Evolutionary conservation across 495 filamentous ascomycete genomes (phyloP).

Genomic region (Penicillium alfredii): DNA sequence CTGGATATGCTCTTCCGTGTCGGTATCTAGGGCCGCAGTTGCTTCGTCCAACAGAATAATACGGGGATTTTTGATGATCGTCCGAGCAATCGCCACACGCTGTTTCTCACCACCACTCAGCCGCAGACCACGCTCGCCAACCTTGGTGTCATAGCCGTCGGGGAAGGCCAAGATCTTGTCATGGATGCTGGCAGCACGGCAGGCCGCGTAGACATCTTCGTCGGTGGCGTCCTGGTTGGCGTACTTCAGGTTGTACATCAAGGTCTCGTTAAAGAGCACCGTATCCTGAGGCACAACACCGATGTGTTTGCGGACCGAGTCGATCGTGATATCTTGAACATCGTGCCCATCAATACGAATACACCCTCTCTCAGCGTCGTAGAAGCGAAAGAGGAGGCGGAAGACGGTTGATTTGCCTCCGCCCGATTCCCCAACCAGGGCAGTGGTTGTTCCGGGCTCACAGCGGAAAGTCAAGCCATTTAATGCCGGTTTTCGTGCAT

Average conservation of each 20-base stretch:
- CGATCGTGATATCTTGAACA: conserved; percentile 80
- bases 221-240: conserved; percentile 81
- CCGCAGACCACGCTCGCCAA: conserved; percentile 89
- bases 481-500: conserved; percentile 78
- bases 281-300: conserved; percentile 97
- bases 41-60: conserved; percentile 97
- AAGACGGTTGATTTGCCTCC: conserved; percentile 98
- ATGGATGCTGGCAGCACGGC: conserved; percentile 87
- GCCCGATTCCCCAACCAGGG: conserved; percentile 91
- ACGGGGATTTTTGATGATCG: conserved; percentile 90
- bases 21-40: conserved; percentile 89
- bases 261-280: conserved; percentile 89
- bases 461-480: conserved; percentile 76
- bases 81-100: conserved; percentile 92
- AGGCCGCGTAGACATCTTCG: conserved; percentile 84
- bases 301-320: conserved; percentile 83
- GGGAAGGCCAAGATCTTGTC: conserved; percentile 93
- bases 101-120: conserved; percentile 96
- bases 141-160: conserved; percentile 84
- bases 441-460: conserved; percentile 84
- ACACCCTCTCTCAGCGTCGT: conserved; percentile 69
- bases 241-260: conserved; percentile 97
- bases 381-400: conserved; percentile 91
- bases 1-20: conserved; percentile 96
- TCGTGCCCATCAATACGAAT: conserved; percentile 81